Evolutionary conservation across 352 stramenopile species (phyloP).

Genomic region (Pythium pyrilobum): DNA sequence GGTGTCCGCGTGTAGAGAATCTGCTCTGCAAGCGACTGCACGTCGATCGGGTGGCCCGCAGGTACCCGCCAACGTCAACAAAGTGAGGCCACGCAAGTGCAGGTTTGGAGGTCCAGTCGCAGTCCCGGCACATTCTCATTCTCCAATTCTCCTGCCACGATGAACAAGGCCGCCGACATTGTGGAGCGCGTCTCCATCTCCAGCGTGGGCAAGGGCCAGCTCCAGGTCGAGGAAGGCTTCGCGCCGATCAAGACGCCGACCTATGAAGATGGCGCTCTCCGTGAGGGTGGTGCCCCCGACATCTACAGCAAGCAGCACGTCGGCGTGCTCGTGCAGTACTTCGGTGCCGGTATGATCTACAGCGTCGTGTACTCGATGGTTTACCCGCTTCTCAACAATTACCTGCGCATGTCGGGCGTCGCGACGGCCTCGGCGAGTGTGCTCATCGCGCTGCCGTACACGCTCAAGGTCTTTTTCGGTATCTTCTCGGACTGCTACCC

Average conservation of each 20-base stretch:
- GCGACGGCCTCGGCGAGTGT: slow-evolving; percentile 24
- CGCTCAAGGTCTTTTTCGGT: slow-evolving; percentile 72
- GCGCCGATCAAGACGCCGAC: slow-evolving; percentile 9
- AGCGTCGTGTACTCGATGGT: slow-evolving; percentile 23
- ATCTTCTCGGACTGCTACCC: slow-evolving; percentile 83
- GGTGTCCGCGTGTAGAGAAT: slow-evolving; percentile 1
- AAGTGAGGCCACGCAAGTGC: slow-evolving; percentile 7
- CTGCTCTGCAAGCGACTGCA: too few species aligned
- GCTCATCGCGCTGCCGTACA: slow-evolving; percentile 49
- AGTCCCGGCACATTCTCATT: slow-evolving; percentile 3
- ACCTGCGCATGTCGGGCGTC: slow-evolving; percentile 32
- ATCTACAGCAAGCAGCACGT: slow-evolving; percentile 31
- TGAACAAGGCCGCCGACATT: slow-evolving; percentile 21
- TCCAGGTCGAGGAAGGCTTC: slow-evolving; percentile 14
- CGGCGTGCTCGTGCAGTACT: slow-evolving; percentile 31
- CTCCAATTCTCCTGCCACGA: slow-evolving; percentile 14
- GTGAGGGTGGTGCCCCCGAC: slow-evolving; percentile 21
- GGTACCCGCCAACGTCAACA: too few species aligned
- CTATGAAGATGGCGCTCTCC: slow-evolving; percentile 24
- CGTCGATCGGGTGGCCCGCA: too few species aligned
- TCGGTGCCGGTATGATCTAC: slow-evolving; percentile 27
- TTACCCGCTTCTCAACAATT: slow-evolving; percentile 40
- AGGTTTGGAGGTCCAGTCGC: slow-evolving; percentile 14
- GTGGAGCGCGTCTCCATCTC: slow-evolving; percentile 15
- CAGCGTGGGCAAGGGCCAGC: slow-evolving; percentile 13